Percentiles rank a stretch among this genome's conserved stretches.
Conservation (phyloP, 306 rosid genomes). For the Geum urbanum region DNA sequence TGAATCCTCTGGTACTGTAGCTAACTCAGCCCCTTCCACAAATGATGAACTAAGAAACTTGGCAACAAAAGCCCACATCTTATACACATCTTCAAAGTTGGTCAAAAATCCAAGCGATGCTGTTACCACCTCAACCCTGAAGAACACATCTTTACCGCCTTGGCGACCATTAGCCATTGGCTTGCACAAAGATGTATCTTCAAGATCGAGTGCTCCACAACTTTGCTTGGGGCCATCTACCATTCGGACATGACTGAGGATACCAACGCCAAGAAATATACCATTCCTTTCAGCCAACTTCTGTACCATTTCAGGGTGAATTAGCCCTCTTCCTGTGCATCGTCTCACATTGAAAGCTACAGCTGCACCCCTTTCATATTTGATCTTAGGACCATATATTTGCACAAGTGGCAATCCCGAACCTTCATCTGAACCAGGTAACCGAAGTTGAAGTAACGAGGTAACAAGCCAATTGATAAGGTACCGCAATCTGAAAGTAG, state of each 20-base stretch:
- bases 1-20: slow-evolving; percentile 36
- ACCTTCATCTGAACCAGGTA: slow-evolving; percentile 38
- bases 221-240: slow-evolving; percentile 59
- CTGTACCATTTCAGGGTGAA: slow-evolving; percentile 89
- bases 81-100: slow-evolving; percentile 91
- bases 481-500: slow-evolving; percentile 72
- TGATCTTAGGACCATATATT: slow-evolving; percentile 92
- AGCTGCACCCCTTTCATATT: slow-evolving; percentile 93
- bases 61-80: slow-evolving; percentile 91
- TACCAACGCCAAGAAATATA: slow-evolving; percentile 80
- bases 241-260: slow-evolving; percentile 72
- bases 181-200: slow-evolving; percentile 67
- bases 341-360: slow-evolving; percentile 85
- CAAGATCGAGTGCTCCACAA: slow-evolving; percentile 38
- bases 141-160: slow-evolving; percentile 60
- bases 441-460: slow-evolving; percentile 74
- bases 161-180: slow-evolving; percentile 72
- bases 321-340: slow-evolving; percentile 47
- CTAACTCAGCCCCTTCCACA: slow-evolving; percentile 24
- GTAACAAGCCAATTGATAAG: slow-evolving; percentile 96
- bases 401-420: slow-evolving; percentile 59
- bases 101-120: slow-evolving; percentile 86
- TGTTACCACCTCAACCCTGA: slow-evolving; percentile 85
- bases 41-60: slow-evolving; percentile 81
- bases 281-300: slow-evolving; percentile 83